A percentile compares a stretch with the other conserved stretches of the same genome.
These are phyloP conservation scores for Hydrangea macrophylla DNA, from an alignment of 148 eudicot species.

Conservation along the genomic window DNA sequence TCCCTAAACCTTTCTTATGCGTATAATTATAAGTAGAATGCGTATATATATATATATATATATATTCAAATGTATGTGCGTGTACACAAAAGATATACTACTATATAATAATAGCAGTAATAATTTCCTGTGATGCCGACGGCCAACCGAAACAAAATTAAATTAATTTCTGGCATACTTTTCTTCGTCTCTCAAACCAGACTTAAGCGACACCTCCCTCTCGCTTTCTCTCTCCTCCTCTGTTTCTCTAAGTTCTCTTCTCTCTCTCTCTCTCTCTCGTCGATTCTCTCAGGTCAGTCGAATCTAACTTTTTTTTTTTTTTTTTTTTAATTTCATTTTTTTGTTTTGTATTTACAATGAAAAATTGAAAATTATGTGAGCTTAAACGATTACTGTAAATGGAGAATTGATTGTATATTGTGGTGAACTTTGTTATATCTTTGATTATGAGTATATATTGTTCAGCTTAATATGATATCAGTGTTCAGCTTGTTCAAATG, in stretches of 20 bases:
- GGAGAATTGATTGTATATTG: neutral
- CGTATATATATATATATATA: neutral
- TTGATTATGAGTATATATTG: slow-evolving; percentile 1
- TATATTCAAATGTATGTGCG: neutral
- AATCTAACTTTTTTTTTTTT: too few relatives aligned
- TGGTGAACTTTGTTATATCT: slow-evolving; percentile 3
- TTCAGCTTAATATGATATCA: neutral
- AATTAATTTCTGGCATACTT: slow-evolving; percentile 30
- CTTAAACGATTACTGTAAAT: slow-evolving; percentile 1
- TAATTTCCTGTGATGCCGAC: slow-evolving; percentile 51
- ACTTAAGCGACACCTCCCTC: slow-evolving; percentile 9
- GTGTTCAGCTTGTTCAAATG: slow-evolving; percentile 3
- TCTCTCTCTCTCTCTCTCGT: slow-evolving; percentile 13
- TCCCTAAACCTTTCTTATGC: too few relatives aligned
- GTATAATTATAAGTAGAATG: neutral
- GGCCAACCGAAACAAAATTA: slow-evolving; percentile 38
- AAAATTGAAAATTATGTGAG: too few relatives aligned
- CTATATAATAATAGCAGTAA: too few relatives aligned
- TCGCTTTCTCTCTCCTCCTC: slow-evolving; percentile 10
- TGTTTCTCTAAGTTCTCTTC: neutral
- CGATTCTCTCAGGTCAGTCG: slow-evolving; percentile 19
- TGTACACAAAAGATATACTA: neutral
- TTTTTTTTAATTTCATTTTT: neutral
- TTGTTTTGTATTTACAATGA: neutral
- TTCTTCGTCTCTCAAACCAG: slow-evolving; percentile 28